phyloP scores from a whole-genome alignment of 78 protist genomes.

The Paulinella micropora region DNA sequence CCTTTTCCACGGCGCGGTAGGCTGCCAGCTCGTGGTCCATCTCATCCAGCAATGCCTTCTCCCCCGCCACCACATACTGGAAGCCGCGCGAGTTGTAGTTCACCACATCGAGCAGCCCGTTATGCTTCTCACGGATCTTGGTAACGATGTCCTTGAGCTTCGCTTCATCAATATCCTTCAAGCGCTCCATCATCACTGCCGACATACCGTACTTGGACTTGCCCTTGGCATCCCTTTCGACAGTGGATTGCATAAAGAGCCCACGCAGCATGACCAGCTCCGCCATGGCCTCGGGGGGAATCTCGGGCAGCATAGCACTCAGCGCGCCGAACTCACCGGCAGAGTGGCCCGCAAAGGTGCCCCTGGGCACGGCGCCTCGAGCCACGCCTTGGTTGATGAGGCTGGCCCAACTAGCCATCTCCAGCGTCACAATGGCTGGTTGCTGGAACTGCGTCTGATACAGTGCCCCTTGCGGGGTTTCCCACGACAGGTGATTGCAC shows the following conservation, averaged over 20 bases:
- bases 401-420: constrained; percentile 42
- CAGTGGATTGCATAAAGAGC: constrained; percentile 46
- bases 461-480: constrained; percentile 44
- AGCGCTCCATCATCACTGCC: constrained; percentile 12
- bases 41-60: constrained; percentile 9
- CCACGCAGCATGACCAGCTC: constrained; percentile 39
- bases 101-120: constrained; percentile 38
- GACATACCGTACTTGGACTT: constrained; percentile 44
- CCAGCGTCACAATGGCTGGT: constrained; percentile 37
- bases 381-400: constrained; percentile 16
- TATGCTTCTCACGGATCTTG: background rate
- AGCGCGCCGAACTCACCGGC: constrained; percentile 57
- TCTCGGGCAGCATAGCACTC: constrained; percentile 16
- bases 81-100: constrained; percentile 42
- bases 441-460: constrained; percentile 57
- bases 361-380: background rate
- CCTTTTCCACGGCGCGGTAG: background rate
- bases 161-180: no score
- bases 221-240: constrained; percentile 30
- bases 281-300: constrained; percentile 28
- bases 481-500: constrained; percentile 25
- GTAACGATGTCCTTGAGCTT: background rate
- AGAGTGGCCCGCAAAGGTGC: constrained; percentile 52
- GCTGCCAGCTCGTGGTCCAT: no score
- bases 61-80: constrained; percentile 58